Conservation (phyloP, 2,329 filamentous ascomycete genomes). For the Trichophaea hybrida region DNA sequence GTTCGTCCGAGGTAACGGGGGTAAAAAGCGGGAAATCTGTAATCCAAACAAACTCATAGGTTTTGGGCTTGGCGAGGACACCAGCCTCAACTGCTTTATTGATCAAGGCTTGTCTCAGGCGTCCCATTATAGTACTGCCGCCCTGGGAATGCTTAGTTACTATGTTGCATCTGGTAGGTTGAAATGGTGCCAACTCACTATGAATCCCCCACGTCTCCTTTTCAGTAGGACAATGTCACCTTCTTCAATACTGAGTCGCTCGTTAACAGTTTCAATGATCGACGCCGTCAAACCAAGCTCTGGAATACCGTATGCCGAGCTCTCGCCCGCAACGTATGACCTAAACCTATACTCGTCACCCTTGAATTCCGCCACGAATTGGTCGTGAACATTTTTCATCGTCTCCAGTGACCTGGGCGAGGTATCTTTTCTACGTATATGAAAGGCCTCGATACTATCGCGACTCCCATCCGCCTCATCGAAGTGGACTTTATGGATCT, state of each 20-base stretch:
- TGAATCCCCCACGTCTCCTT: neutral
- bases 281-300: neutral
- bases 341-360: neutral
- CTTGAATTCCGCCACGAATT: neutral
- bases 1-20: constrained; percentile 46
- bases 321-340: neutral
- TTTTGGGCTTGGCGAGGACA: constrained; percentile 37
- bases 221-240: constrained; percentile 15
- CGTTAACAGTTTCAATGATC: constrained; percentile 14
- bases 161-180: too few relatives aligned
- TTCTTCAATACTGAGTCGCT: constrained; percentile 7
- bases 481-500: constrained; percentile 14
- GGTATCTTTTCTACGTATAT: neutral
- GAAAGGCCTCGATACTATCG: neutral
- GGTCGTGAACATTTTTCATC: neutral
- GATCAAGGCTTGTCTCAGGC: constrained; percentile 56
- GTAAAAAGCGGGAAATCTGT: constrained; percentile 88
- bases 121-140: constrained; percentile 46
- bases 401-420: neutral
- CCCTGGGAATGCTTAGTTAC: neutral
- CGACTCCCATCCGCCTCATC: neutral
- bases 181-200: too few relatives aligned
- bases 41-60: constrained; percentile 62
- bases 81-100: constrained; percentile 50
- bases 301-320: neutral